These are phyloP conservation scores for Ophiostoma quercus DNA, from an alignment of 2,329 filamentous ascomycete genomes.

Conservation along the genomic window DNA sequence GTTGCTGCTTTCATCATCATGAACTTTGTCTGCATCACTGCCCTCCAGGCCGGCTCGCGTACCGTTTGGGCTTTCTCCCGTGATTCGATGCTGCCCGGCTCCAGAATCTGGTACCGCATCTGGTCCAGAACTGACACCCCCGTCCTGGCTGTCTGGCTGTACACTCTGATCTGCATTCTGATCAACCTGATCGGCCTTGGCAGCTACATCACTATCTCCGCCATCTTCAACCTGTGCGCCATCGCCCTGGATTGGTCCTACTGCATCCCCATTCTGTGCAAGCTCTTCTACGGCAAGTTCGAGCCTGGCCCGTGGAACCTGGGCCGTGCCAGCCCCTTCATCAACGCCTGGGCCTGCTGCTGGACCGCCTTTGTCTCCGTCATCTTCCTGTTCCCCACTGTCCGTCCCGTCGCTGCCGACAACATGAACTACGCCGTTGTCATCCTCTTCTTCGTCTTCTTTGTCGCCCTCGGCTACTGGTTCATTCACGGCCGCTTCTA, in stretches of 20 bases:
- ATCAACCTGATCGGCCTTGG: slow-evolving; percentile 57
- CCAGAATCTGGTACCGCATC: slow-evolving; percentile 46
- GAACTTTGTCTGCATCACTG: slow-evolving; percentile 55
- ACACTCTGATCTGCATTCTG: slow-evolving; percentile 48
- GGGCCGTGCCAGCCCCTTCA: slow-evolving; percentile 37
- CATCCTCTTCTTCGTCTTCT: slow-evolving; percentile 44
- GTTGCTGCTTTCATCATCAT: slow-evolving; percentile 53
- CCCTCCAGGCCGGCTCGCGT: slow-evolving; percentile 49
- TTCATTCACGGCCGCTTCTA: slow-evolving; percentile 41
- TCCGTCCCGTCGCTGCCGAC: slow-evolving; percentile 41
- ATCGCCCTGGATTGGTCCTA: slow-evolving; percentile 53
- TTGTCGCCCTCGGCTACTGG: slow-evolving; percentile 44
- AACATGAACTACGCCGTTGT: slow-evolving; percentile 54
- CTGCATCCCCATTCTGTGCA: slow-evolving; percentile 52
- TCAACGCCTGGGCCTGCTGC: slow-evolving; percentile 46
- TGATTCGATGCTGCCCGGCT: slow-evolving; percentile 46
- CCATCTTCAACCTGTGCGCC: slow-evolving; percentile 51
- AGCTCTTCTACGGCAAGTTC: slow-evolving; percentile 46
- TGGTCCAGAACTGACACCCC: slow-evolving; percentile 46
- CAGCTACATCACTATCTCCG: slow-evolving; percentile 48
- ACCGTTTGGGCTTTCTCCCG: slow-evolving; percentile 53
- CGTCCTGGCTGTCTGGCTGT: slow-evolving; percentile 52
- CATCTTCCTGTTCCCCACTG: slow-evolving; percentile 51
- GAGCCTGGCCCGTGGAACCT: slow-evolving; percentile 49
- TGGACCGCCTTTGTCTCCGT: slow-evolving; percentile 51